Base-by-base conservation (phyloP, 2,329 filamentous ascomycete genomes). In the Xylaria sp. region DNA sequence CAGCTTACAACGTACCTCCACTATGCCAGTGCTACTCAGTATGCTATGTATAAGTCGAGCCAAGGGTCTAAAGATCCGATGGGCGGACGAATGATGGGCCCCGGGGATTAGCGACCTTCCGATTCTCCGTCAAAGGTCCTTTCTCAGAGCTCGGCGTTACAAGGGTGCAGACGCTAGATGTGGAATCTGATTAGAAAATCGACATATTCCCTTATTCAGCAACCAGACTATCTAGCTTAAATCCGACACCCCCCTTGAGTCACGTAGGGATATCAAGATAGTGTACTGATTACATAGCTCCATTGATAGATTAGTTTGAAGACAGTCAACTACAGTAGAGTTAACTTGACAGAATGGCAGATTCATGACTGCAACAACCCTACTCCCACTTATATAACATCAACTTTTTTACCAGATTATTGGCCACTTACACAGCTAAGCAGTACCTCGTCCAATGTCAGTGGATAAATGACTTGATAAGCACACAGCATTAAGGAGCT, bases 71-170 rank as follows among this genome's bases (percentile, higher is more conserved):
- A 37, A 25, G 3, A 15, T 23, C 21, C 37, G 37, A 38, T 38
- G 38, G 51, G 28, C 57, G 57, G 61, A 49, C 45, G 52, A 63
- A 56, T 47, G 11, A 55, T 12, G 17, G 12, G 33, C 25, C 28
- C 42, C 61, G 61, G 61, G 57, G 47, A 53, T 64, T 64, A 57
- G 51, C 43, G 52, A 60, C 42, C 52, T 28, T 54, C 61, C 61
- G 61, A 64, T 47, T 50, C 53, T 45, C 61, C 61, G 61, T 57
- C 35, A 19, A 50, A 49, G 9, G 8, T 45, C 21, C 23, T 21
- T 47, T 55, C n/a, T 49, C 21, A 17, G 21, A 28, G 33, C 43
- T 40, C 45, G 49, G 45, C 28, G 45, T 59, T 28, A 46, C 50
- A 19, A 43, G 38, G 37, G 21, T n/a, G 2, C 31, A n/a, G n/a